Base-by-base conservation (phyloP, 768 basidiomycete species). In the Collybia sordida region DNA sequence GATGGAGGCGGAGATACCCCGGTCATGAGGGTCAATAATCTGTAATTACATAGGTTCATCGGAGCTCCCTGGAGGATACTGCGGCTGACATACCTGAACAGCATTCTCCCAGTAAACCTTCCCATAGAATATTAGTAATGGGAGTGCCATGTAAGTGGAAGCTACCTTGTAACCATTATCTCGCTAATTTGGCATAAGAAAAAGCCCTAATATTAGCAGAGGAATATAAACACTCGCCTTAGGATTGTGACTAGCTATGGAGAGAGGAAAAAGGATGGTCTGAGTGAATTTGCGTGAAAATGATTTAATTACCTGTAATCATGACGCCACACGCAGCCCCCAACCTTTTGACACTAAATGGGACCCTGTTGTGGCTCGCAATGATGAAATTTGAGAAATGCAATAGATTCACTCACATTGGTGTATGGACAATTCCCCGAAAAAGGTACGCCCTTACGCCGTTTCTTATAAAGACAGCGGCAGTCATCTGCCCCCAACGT, bases 101-200 rank as follows among this genome's bases (percentile, higher is more conserved):
- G 80, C 89, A 59, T 93, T 93, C 64, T 90, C 88, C 90, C 90
- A 93, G 58, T 93, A 93, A 17, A 92, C 90, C 89, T 91, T 39
- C 9, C 11, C 25, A 18, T 19, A 47, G 24, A 35, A 40, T 25
- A 25, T 45, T 35, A 54, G 34, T 22, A 38, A 48, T 45, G n/a
- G 1, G 15, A 31, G 14, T 35, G 36, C 8, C 18, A 14, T 7
- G 51, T 21, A 35, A 11, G 22, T 23, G 35, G 19, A 17, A 45
- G 59, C 50, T 41, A 83, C 90, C 70, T 94, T 95, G 70, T 88
- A 93, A 2, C 92, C 92, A 62, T 95, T 95, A 60, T 94, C 92
- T 62, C 88, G 68, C 88, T 91, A 42, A 19, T 22, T 24, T n/a
- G 3, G 14, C 15, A 25, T 47, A 12, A 40, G 36, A 14, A 14